These are phyloP conservation scores for Candida loeiensis DNA, from an alignment of 805 yeast species.

Conservation along the genomic window DNA sequence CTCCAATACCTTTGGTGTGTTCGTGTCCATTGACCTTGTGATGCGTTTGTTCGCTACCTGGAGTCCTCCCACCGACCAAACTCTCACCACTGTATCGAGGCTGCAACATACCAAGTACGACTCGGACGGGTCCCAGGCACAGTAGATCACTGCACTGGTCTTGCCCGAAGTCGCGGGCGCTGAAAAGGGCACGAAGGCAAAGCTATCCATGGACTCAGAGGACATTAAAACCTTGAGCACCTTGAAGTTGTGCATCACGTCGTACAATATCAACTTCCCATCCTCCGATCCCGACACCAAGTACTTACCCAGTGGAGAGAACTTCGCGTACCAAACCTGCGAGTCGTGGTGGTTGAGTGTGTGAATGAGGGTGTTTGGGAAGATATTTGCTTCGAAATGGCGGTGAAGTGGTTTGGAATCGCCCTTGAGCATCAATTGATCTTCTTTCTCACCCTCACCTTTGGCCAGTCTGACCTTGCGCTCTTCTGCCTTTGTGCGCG, in stretches of 20 bases:
- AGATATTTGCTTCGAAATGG: conserved; percentile 15
- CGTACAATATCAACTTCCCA: conserved; percentile 60
- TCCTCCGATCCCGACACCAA: conserved; percentile 79
- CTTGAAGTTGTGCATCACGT: conserved; percentile 45
- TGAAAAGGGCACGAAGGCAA: conserved; percentile 24
- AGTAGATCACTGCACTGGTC: conserved; percentile 49
- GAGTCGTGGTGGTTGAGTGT: conserved; percentile 53
- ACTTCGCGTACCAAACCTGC: conserved; percentile 83
- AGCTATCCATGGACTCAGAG: conserved; percentile 23
- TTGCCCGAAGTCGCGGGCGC: conserved; percentile 24
- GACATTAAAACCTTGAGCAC: conserved; percentile 30
- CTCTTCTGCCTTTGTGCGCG: conserved; percentile 16
- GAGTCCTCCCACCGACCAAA: conserved; percentile 58
- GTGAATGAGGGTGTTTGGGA: conserved; percentile 48
- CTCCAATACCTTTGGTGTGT: conserved; percentile 1
- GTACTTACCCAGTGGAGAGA: conserved; percentile 71
- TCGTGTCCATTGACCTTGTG: conserved; percentile 25
- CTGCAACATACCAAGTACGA: conserved; percentile 64
- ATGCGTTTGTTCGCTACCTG: conserved; percentile 17
- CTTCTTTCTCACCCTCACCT: conserved; percentile 2
- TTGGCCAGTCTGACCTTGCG: not conserved
- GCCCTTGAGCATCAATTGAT: conserved; percentile 5
- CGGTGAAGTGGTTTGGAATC: not conserved
- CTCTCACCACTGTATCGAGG: conserved; percentile 62
- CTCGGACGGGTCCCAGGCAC: conserved; percentile 77